These are phyloP conservation scores for Bipolaris oryzae DNA, from an alignment of 2,329 filamentous ascomycete genomes.

Conservation along the genomic window DNA sequence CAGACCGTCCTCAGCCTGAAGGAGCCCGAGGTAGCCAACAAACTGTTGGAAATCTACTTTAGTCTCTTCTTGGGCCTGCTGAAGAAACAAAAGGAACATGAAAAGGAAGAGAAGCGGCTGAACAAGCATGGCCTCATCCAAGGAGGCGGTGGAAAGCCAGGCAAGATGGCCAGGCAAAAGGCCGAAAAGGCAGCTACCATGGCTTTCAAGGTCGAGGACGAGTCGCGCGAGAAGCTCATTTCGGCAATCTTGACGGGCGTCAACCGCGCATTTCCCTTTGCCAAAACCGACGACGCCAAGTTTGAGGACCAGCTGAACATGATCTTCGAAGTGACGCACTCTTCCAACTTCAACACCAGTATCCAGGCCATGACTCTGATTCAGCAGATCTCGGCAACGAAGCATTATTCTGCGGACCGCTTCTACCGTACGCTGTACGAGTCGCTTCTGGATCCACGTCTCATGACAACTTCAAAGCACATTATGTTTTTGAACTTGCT, in stretches of 20 bases:
- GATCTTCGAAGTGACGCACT: conserved; percentile 94
- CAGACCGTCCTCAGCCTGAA: conserved; percentile 90
- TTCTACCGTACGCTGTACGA: conserved; percentile 97
- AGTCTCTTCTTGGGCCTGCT: conserved; percentile 82
- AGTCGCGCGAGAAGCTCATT: conserved; percentile 87
- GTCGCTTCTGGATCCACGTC: conserved; percentile 86
- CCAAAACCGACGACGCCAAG: conserved; percentile 76
- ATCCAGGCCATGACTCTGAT: conserved; percentile 95
- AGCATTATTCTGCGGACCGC: conserved; percentile 81
- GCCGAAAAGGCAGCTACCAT: conserved; percentile 52
- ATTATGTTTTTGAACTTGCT: conserved; percentile 92
- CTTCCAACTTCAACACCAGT: conserved; percentile 97
- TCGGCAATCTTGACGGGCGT: conserved; percentile 92
- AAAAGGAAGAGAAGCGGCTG: conserved; percentile 45
- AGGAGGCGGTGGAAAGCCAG: conserved; percentile 60
- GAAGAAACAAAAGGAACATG: conserved; percentile 62
- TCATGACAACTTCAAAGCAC: conserved; percentile 91
- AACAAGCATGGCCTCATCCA: conserved; percentile 60
- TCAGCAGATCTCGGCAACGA: conserved; percentile 83
- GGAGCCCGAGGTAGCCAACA: conserved; percentile 79
- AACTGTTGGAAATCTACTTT: conserved; percentile 90
- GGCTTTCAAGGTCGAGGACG: conserved; percentile 56
- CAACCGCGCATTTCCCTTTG: conserved; percentile 94
- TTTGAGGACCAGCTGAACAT: conserved; percentile 92
- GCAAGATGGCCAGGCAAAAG: conserved; percentile 59